A percentile compares a stretch with the other conserved stretches of the same genome.
Conservation (phyloP, 768 basidiomycete genomes). For the Artomyces pyxidatus region DNA sequence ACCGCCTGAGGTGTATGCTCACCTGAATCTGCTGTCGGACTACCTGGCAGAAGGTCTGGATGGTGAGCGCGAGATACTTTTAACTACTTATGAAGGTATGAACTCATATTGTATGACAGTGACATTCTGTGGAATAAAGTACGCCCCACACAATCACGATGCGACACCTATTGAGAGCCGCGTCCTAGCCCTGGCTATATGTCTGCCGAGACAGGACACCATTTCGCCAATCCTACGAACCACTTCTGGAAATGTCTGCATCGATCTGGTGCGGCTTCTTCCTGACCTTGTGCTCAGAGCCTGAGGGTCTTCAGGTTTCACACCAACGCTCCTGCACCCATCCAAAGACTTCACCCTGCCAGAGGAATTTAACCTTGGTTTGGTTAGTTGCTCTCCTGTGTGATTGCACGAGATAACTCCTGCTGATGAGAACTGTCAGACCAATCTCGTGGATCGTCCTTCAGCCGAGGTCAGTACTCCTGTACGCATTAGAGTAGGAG, state of each 20-base stretch:
- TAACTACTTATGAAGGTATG: neutral
- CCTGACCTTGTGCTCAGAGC: neutral
- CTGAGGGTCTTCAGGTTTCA: constrained; percentile 40
- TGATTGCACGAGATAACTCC: neutral
- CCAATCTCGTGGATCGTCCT: constrained; percentile 66
- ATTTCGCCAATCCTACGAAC: constrained; percentile 74
- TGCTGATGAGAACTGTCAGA: constrained; percentile 34
- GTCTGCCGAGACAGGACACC: constrained; percentile 66
- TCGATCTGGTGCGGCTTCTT: constrained; percentile 41
- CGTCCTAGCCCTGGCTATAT: constrained; percentile 52
- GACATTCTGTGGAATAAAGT: constrained; percentile 86
- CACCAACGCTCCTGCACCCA: constrained; percentile 40
- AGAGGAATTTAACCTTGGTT: constrained; percentile 47
- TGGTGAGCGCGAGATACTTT: constrained; percentile 37
- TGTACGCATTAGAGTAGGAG: too few relatives aligned
- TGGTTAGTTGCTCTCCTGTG: constrained; percentile 27
- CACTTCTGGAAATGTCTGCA: constrained; percentile 77
- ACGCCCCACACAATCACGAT: constrained; percentile 10
- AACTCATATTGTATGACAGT: constrained; percentile 32
- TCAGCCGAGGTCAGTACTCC: constrained; percentile 47
- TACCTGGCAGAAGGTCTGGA: constrained; percentile 46
- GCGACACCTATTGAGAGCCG: neutral
- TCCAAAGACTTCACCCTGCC: constrained; percentile 57
- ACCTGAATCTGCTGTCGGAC: constrained; percentile 46
- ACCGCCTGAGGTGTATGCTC: constrained; percentile 42